Percentiles rank a stretch among this genome's conserved stretches.
Evolutionary conservation across 2,329 filamentous ascomycete genomes (phyloP).

Genomic region (Chaetoscypha palmicola): DNA sequence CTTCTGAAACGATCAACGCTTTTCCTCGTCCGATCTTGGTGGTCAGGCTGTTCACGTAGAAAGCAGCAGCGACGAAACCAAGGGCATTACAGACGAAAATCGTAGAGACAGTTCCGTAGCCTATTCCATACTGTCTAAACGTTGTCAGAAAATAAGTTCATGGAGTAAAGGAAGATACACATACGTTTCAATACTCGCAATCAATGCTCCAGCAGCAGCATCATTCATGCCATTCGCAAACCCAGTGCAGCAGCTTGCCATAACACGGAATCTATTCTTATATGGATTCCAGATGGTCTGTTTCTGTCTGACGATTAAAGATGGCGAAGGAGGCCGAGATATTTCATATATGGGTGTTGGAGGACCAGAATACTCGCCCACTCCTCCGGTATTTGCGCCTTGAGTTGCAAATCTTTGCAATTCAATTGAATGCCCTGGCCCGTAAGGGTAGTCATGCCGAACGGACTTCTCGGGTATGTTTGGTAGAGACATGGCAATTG

Average conservation of each 20-base stretch:
- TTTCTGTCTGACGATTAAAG: background rate
- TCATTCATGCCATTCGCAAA: conserved; percentile 68
- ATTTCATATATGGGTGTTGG: background rate
- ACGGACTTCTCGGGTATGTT: background rate
- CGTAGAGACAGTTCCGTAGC: conserved; percentile 68
- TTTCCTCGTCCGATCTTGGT: conserved; percentile 56
- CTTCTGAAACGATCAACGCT: conserved; percentile 50
- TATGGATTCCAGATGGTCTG: conserved; percentile 33
- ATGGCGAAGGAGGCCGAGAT: background rate
- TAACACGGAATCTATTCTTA: conserved; percentile 63
- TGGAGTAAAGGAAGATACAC: conserved; percentile 15
- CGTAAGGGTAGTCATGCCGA: background rate
- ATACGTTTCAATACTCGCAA: conserved; percentile 68
- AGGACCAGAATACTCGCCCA: background rate
- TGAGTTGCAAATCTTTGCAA: background rate
- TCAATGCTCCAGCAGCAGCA: conserved; percentile 65
- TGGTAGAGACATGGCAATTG: background rate
- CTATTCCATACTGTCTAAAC: conserved; percentile 56
- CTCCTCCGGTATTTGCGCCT: background rate
- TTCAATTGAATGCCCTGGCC: background rate
- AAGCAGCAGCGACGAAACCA: conserved; percentile 69
- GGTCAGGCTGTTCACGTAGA: conserved; percentile 54
- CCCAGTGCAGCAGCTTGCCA: conserved; percentile 56
- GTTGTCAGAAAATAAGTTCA: conserved; percentile 3
- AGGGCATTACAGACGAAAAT: conserved; percentile 72